Evolutionary conservation across 352 stramenopile species (phyloP).

Genomic region (Pythium aquatile): DNA sequence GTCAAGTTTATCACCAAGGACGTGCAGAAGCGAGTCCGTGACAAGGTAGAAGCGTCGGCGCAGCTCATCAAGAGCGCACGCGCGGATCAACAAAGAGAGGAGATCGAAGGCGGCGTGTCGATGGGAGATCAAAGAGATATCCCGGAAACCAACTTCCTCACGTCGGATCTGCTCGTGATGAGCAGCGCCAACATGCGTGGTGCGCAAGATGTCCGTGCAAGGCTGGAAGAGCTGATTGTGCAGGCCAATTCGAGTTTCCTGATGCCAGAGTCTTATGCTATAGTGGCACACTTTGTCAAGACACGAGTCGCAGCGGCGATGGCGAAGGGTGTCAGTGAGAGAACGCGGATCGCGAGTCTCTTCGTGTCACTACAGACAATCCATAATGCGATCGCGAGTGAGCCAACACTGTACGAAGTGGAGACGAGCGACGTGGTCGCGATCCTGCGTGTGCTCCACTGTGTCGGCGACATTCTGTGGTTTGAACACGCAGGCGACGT

Average conservation of each 20-base stretch:
- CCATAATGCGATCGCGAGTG: neutral
- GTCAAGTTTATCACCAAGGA: neutral
- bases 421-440: neutral
- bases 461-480: constrained; percentile 22
- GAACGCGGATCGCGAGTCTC: neutral
- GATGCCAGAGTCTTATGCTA: constrained; percentile 6
- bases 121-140: neutral
- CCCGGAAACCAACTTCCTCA: constrained; percentile 6
- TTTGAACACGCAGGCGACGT: neutral
- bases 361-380: neutral
- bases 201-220: neutral
- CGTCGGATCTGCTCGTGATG: neutral
- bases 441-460: constrained; percentile 19
- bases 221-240: constrained; percentile 3
- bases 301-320: neutral
- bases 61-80: neutral
- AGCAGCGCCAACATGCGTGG: constrained; percentile 9
- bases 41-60: neutral
- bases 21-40: neutral
- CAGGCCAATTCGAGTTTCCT: constrained; percentile 3
- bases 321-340: neutral
- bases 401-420: neutral
- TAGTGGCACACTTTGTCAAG: neutral
- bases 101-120: neutral
- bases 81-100: neutral